These are phyloP conservation scores for Cyberlindnera nakhonratchasimensis DNA, from an alignment of 805 yeast genomes.

Conservation along the genomic window DNA sequence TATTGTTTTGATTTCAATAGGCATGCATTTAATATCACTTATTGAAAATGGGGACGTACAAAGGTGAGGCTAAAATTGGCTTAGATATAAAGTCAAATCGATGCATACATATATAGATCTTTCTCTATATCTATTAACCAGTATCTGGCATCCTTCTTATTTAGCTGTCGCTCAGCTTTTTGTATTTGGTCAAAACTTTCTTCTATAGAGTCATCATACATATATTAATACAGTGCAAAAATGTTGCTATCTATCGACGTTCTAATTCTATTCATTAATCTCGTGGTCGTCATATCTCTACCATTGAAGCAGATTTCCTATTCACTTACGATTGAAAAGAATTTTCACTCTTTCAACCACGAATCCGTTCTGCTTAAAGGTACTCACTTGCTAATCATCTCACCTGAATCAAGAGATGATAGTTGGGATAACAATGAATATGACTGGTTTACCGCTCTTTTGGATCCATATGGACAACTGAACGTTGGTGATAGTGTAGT, in stretches of 20 bases:
- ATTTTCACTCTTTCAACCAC: slow-evolving; percentile 9
- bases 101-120: too few species aligned
- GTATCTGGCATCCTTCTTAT: too few species aligned
- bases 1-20: too few species aligned
- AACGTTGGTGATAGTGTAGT: neutral
- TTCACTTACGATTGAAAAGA: slow-evolving; percentile 9
- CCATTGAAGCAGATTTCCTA: slow-evolving; percentile 11
- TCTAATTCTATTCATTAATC: neutral
- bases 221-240: too few species aligned
- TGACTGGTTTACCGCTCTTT: slow-evolving; percentile 1
- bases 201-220: too few species aligned
- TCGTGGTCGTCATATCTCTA: slow-evolving; percentile 3
- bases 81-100: too few species aligned
- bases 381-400: neutral
- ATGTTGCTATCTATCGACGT: neutral
- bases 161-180: too few species aligned
- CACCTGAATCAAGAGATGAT: neutral
- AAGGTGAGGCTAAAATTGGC: too few species aligned
- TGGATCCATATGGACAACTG: slow-evolving; percentile 4
- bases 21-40: too few species aligned
- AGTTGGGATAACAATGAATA: neutral
- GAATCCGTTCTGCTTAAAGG: slow-evolving; percentile 6
- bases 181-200: too few species aligned
- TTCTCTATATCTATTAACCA: too few species aligned
- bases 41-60: too few species aligned